Evolutionary conservation across 352 stramenopile species (phyloP), one percentile per base, ranked within the genome.

Genomic region (Globisporangium orthogonon): DNA sequence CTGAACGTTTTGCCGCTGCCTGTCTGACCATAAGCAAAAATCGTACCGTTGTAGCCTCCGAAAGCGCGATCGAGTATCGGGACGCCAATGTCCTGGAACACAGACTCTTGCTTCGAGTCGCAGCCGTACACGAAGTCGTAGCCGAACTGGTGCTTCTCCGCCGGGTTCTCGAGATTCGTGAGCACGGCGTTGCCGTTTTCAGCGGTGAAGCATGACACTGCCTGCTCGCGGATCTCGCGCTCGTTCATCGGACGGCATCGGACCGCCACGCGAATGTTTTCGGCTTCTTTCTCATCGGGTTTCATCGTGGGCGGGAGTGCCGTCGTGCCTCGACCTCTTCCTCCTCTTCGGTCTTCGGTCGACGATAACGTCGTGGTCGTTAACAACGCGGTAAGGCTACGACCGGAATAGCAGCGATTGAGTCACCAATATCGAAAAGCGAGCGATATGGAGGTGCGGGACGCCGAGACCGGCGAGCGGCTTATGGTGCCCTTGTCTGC

Each of bases 211-310:
- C 83, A 92, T 7, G 82, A 90, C 35, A 74, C 52, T 0, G 83
- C 71, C 66, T 91, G 76, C 66, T 92, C 78, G 14, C 76, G 70
- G 31, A 87, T 78, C 69, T 97, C 91, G 37, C 86, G 88, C 30
- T 89, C 69, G 57, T 90, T 97, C 70, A 98, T 91, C n/a, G 90
- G 91, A 4, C 91, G 85, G 57, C 86, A 96, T 56, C 88, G 87
- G 67, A 97, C 90, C 4, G 91, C 90, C 37, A 97, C 91, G 56
- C 86, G 83, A 60, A 97, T 94, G 74, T 97, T 97, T 56, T 91
- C 83, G 37, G 77, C 80, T 55, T 93, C 81, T 56, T 90, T 87
- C 51, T 88, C 77, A 31, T 92, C 83, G 40, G 78, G 56, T 62
- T 88, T 89, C 78, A 89, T 91, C 13, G 47, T 13, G 31, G 23